Evolutionary conservation across 352 stramenopile species (phyloP).

Genomic region (Phytophthora crassamura): DNA sequence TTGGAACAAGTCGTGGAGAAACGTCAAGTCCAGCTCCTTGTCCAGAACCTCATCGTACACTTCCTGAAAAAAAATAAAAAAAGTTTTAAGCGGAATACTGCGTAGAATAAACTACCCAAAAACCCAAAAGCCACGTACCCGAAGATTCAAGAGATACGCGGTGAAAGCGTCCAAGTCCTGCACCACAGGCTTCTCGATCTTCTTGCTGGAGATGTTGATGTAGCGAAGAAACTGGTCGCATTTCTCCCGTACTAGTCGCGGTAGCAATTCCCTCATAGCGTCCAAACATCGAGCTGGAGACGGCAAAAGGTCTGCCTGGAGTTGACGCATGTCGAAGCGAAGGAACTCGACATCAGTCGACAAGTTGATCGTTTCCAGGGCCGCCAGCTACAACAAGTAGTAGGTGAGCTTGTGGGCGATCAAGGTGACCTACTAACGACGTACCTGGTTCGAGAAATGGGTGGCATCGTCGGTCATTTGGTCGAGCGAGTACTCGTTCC

Average conservation of each 20-base stretch:
- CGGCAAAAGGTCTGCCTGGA: conserved; percentile 49
- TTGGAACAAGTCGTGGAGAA: conserved; percentile 52
- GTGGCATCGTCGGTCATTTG: conserved; percentile 49
- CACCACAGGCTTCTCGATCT: conserved; percentile 55
- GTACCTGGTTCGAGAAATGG: conserved; percentile 52
- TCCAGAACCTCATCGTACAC: conserved; percentile 55
- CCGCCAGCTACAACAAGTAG: conserved; percentile 22
- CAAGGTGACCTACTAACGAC: background rate
- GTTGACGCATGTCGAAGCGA: conserved; percentile 44
- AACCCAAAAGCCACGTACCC: conserved; percentile 27
- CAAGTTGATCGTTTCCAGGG: conserved; percentile 26
- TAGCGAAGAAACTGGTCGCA: conserved; percentile 59
- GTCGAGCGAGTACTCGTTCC: conserved; percentile 49
- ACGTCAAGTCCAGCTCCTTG: conserved; percentile 55
- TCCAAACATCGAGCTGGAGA: conserved; percentile 51
- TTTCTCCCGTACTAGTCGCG: conserved; percentile 47
- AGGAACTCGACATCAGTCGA: conserved; percentile 50
- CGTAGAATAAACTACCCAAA: background rate
- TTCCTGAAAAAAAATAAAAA: conserved; percentile 30
- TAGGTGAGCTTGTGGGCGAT: background rate
- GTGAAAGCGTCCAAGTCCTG: conserved; percentile 49
- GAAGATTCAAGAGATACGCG: conserved; percentile 61
- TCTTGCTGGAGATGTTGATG: conserved; percentile 40
- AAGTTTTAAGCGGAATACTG: background rate
- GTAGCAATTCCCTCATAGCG: conserved; percentile 46